Percentiles rank a stretch among this genome's conserved stretches.
Conservation (phyloP, 2,329 filamentous ascomycete species). For the Biscogniauxia sp. region DNA sequence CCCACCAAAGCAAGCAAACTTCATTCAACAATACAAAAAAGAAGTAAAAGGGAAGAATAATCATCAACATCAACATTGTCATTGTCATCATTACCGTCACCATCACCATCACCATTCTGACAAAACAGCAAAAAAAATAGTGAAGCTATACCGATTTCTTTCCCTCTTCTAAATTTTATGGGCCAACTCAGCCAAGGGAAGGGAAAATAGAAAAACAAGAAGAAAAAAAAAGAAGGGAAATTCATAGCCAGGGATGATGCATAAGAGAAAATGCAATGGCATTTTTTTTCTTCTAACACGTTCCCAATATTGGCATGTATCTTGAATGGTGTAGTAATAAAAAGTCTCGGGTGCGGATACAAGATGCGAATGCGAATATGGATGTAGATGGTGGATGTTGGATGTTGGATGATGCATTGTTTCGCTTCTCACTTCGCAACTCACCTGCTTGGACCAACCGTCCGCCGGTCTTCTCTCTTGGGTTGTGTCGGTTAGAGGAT, state of each 20-base stretch:
- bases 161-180: no score
- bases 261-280: not conserved
- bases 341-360: no score
- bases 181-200: conserved; percentile 1
- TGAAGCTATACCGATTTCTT: not conserved
- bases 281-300: not conserved
- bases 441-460: conserved; percentile 34
- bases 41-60: no score
- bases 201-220: conserved; percentile 4
- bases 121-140: no score
- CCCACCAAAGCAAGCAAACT: not conserved
- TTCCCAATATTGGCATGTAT: no score
- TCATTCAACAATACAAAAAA: not conserved
- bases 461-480: conserved; percentile 38
- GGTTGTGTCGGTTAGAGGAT: conserved; percentile 43
- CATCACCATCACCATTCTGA: no score
- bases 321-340: no score
- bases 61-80: no score
- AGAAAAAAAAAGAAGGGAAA: conserved; percentile 6
- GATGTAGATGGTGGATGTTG: not conserved
- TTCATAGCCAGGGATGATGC: not conserved
- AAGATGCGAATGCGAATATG: not conserved
- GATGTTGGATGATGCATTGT: not conserved
- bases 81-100: no score
- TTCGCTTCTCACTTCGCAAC: conserved; percentile 4